Evolutionary conservation across 1,139 yeast species (phyloP).

Genomic region (Geotrichum armillariae): DNA sequence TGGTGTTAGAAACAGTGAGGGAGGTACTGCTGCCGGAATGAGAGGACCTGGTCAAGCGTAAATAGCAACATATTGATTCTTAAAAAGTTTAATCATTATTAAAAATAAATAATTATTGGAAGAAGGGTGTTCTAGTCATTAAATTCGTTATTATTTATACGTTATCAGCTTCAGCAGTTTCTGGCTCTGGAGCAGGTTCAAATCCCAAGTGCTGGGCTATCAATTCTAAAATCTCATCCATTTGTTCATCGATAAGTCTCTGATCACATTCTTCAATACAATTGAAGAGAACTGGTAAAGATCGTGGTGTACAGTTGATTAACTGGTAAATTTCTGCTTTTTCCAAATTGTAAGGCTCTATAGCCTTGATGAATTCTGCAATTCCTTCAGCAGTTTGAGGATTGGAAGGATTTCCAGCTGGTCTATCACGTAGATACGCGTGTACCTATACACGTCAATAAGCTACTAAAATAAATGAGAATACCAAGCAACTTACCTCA

Average conservation of each 20-base stretch:
- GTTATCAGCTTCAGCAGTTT: conserved; percentile 6
- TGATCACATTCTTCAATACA: conserved; percentile 91
- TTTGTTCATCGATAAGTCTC: conserved; percentile 64
- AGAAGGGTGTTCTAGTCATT: neutral
- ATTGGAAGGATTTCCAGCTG: conserved; percentile 41
- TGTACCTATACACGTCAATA: conserved; percentile 35
- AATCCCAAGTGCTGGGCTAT: conserved; percentile 47
- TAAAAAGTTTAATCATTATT: conserved; percentile 8
- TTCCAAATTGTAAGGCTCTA: conserved; percentile 63
- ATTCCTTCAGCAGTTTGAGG: conserved; percentile 52
- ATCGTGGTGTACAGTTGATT: conserved; percentile 74
- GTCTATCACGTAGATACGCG: conserved; percentile 49
- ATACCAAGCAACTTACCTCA: conserved; percentile 51
- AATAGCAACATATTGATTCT: conserved; percentile 5
- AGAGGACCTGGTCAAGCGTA: conserved; percentile 28
- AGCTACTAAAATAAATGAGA: conserved; percentile 39
- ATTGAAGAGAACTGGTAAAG: conserved; percentile 75
- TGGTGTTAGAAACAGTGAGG: conserved; percentile 67
- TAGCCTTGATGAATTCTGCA: conserved; percentile 44
- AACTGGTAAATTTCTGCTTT: conserved; percentile 85
- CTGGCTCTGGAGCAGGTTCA: conserved; percentile 20
- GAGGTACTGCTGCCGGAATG: conserved; percentile 28
- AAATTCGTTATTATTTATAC: neutral
- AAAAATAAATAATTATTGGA: conserved; percentile 19
- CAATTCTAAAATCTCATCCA: conserved; percentile 54